These are phyloP conservation scores for Gryganskiella cystojenkinii DNA, from an alignment of 192 early-diverging fungal genomes.

Conservation along the genomic window DNA sequence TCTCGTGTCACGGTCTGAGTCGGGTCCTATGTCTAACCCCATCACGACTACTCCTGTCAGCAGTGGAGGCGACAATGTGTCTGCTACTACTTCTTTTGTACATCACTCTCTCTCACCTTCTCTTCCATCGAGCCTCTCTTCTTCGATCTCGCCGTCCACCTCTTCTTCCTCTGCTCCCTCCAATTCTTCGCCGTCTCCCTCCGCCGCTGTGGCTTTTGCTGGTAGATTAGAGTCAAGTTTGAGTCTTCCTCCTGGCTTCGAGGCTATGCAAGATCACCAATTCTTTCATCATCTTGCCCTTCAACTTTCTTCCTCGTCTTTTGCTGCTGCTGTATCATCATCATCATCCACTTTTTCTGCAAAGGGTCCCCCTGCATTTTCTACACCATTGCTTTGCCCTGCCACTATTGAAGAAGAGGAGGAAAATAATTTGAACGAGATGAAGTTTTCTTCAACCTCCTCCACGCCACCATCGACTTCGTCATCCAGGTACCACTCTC, in stretches of 20 bases:
- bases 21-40: too few relatives aligned
- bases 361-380: not conserved
- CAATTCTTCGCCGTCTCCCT: not conserved
- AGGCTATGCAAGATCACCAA: slow-evolving; percentile 8
- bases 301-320: slow-evolving; percentile 21
- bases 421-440: not conserved
- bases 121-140: not conserved
- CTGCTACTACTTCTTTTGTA: too few relatives aligned
- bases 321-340: too few relatives aligned
- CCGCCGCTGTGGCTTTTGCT: not conserved
- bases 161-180: not conserved
- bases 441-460: not conserved
- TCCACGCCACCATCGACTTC: slow-evolving; percentile 4
- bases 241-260: slow-evolving; percentile 1
- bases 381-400: too few relatives aligned
- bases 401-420: too few relatives aligned
- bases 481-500: slow-evolving; percentile 12
- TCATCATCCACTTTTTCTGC: not conserved
- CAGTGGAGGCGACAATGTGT: too few relatives aligned
- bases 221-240: not conserved
- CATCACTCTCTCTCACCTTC: too few relatives aligned
- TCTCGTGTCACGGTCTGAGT: too few relatives aligned
- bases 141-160: not conserved
- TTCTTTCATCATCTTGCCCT: slow-evolving; percentile 14
- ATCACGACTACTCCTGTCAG: too few relatives aligned